Evolutionary conservation across 73 alveolate species (phyloP), one percentile per base, ranked within the genome.

Genomic region (Paramecium biaurelia): DNA sequence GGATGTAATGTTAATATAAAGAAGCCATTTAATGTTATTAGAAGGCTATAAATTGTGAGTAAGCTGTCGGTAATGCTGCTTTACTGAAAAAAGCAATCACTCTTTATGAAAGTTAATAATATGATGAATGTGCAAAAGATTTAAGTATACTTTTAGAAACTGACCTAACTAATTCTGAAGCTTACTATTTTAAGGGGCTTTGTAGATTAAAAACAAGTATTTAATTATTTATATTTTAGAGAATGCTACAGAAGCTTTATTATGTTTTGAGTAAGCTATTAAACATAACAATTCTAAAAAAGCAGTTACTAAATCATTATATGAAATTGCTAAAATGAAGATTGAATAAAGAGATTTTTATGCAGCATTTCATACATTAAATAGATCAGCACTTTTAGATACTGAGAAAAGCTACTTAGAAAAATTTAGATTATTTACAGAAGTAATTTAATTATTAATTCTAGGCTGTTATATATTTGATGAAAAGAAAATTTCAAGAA

Each of bases 281-380:
- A 93, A 93, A 74, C 92, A 86, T 45, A 92, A 93, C 20, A 70
- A 72, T 56, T 87, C 94, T 4, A 70, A 76, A 43, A 85, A 93
- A 56, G 93, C 93, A 1, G 93, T 86, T 1, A 93, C 96, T 34
- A 92, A 86, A 28, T 79, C 96, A 5, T 32, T 93, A 7, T 93
- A 93, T 88, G 93, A 93, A 14, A 72, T 93, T 9, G 96, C 93
- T 6, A 92, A 85, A 86, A 93, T 93, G 28, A 93, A 93, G 58
- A 93, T 93, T 24, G 93, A 93, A 26, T 58, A 89, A 89, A 85
- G 94, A 47, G 96, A 93, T 38, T 93, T 85, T 37, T 93, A 93
- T 87, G 96, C 92, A 1, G 96, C 96, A 12, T 74, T 24, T 45
- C 93, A 84, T 72, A 93, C 96, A 24, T 72, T 93, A n/a, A 84